Evolutionary conservation across 768 basidiomycete genomes (phyloP), one percentile per base, ranked within the genome.

Genomic region (Chalciporus pseudorubinellus): DNA sequence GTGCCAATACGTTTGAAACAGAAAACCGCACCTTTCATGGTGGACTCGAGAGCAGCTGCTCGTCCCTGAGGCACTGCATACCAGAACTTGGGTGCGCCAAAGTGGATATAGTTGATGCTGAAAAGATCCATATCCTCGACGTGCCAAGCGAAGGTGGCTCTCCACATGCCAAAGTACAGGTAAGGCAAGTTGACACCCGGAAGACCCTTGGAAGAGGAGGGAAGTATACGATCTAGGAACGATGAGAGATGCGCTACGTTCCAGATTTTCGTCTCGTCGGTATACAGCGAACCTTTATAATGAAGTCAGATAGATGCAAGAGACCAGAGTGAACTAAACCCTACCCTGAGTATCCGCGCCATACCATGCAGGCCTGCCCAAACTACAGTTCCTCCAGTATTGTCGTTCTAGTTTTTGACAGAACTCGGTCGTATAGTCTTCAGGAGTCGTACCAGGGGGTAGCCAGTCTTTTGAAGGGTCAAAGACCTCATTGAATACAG

Each of bases 101-200:
- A 98, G 69, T 99, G 97, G 49, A 99, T 92, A 67, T 94, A 98
- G 66, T 99, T 99, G 73, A 99, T 98, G 50, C 92, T 95, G 71
- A 95, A 98, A 1, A 99, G 78, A 64, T 99, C 97, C 91, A 98
- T 97, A 69, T 99, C 97, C 70, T 99, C 97, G 43, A 99, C 97
- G 61, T 99, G 97, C 95, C 97, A 99, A 0, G 94, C 92, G 70
- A 98, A 98, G 0, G 93, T 93, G 20, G 95, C 95, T 45, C 94
- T 79, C 97, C 97, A 99, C 95, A 98, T 98, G 57, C 97, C 97
- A 66, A 95, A 98, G 70, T 98, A 98, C 2, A 98, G 80, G 67
- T 98, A 98, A 0, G 95, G 95, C 3, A 93, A 87, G 64, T 98
- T 98, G 43, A 99, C 97, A 9, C 97, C 97, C 1, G 95, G 95